Percentiles rank a stretch among this genome's conserved stretches.
These are phyloP conservation scores for Aspergillus hancockii DNA, from an alignment of 495 filamentous ascomycete species.

Conservation along the genomic window DNA sequence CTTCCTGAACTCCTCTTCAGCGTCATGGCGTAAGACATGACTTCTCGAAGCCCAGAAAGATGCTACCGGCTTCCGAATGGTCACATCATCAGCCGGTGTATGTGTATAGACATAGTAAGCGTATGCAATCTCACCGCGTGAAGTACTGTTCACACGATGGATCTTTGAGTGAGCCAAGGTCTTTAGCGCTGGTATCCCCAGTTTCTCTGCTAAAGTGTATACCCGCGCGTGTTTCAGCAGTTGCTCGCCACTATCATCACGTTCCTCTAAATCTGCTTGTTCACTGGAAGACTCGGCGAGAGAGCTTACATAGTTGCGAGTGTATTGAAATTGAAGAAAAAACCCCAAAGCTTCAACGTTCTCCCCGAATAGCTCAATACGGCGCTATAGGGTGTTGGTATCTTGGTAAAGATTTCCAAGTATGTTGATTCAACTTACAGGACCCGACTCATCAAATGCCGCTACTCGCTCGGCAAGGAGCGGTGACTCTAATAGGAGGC, in stretches of 20 bases:
- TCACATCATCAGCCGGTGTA: slow-evolving; percentile 65
- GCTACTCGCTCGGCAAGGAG: slow-evolving; percentile 66
- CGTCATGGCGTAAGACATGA: slow-evolving; percentile 79
- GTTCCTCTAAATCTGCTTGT: slow-evolving; percentile 54
- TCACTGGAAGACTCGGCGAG: slow-evolving; percentile 52
- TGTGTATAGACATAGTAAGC: slow-evolving; percentile 86
- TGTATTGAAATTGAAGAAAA: slow-evolving; percentile 92
- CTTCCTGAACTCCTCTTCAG: slow-evolving; percentile 74
- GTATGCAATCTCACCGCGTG: slow-evolving; percentile 85
- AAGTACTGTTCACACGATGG: slow-evolving; percentile 80
- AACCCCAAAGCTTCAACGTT: slow-evolving; percentile 80
- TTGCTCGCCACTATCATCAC: slow-evolving; percentile 72
- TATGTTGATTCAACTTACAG: slow-evolving; percentile 22
- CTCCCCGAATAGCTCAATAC: slow-evolving; percentile 68
- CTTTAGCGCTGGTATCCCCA: slow-evolving; percentile 71
- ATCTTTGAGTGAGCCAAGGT: slow-evolving; percentile 83
- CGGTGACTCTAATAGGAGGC: slow-evolving; percentile 69
- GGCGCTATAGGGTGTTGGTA: slow-evolving; percentile 42
- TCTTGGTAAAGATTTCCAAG: background rate
- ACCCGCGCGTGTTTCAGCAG: slow-evolving; percentile 84
- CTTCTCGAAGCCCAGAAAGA: slow-evolving; percentile 84
- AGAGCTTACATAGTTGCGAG: slow-evolving; percentile 81
- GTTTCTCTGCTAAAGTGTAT: slow-evolving; percentile 85
- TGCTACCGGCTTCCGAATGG: slow-evolving; percentile 81
- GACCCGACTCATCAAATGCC: slow-evolving; percentile 49